Conservation (phyloP, 352 stramenopile species). For the Globisporangium irregulare region DNA sequence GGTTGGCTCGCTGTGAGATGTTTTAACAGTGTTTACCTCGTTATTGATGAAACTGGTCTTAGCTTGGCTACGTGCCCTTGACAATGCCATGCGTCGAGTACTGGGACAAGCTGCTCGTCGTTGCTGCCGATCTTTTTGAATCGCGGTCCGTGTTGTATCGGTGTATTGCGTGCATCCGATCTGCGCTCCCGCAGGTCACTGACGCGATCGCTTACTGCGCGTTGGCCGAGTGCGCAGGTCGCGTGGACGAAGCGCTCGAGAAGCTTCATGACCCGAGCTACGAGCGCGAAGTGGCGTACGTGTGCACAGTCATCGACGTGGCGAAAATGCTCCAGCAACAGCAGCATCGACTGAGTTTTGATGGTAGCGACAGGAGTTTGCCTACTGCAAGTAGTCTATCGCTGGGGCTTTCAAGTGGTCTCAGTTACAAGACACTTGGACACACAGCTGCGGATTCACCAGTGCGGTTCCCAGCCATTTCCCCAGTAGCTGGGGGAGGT, state of each 20-base stretch:
- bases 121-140: constrained; percentile 51
- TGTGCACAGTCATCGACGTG: constrained; percentile 54
- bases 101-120: constrained; percentile 48
- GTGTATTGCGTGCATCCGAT: constrained; percentile 41
- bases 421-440: constrained; percentile 9
- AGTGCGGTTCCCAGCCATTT: constrained; percentile 34
- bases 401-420: neutral
- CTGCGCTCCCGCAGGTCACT: constrained; percentile 34
- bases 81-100: constrained; percentile 51
- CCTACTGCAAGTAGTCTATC: neutral
- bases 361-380: neutral
- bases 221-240: constrained; percentile 48
- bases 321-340: constrained; percentile 20
- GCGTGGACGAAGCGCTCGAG: constrained; percentile 47
- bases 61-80: constrained; percentile 57
- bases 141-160: constrained; percentile 35
- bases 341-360: constrained; percentile 17
- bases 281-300: constrained; percentile 54
- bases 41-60: constrained; percentile 1
- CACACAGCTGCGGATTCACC: constrained; percentile 1
- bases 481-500: constrained; percentile 11
- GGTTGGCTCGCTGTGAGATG: neutral
- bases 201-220: constrained; percentile 58
- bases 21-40: neutral
- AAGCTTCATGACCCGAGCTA: constrained; percentile 52